These are phyloP conservation scores for Trametes coccinea DNA, from an alignment of 768 basidiomycete species.

Conservation along the genomic window DNA sequence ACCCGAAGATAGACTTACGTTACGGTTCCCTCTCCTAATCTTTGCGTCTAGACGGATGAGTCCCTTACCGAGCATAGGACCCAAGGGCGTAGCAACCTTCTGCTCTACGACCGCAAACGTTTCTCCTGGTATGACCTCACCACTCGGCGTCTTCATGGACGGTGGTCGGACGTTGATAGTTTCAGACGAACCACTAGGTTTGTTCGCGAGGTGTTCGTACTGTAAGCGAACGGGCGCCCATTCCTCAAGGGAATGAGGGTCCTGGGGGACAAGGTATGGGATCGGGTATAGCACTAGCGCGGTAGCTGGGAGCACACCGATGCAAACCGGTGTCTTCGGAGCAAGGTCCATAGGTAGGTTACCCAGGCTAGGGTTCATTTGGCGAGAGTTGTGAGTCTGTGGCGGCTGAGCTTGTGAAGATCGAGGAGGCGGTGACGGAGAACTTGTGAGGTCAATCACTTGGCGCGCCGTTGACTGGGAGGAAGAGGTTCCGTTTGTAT, in stretches of 20 bases:
- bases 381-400: slow-evolving; percentile 5
- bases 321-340: slow-evolving; percentile 84
- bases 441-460: slow-evolving; percentile 67
- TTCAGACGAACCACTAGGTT: slow-evolving; percentile 50
- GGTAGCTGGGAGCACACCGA: slow-evolving; percentile 80
- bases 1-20: slow-evolving; percentile 45
- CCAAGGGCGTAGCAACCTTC: slow-evolving; percentile 75
- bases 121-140: slow-evolving; percentile 60
- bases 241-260: slow-evolving; percentile 46
- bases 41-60: slow-evolving; percentile 80
- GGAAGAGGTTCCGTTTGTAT: slow-evolving; percentile 14
- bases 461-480: slow-evolving; percentile 39
- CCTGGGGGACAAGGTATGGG: slow-evolving; percentile 53
- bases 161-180: slow-evolving; percentile 81
- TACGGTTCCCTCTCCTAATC: slow-evolving; percentile 61
- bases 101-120: slow-evolving; percentile 85
- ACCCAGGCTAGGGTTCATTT: slow-evolving; percentile 8
- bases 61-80: slow-evolving; percentile 83
- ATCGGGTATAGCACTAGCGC: slow-evolving; percentile 86
- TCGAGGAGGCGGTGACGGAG: slow-evolving; percentile 31
- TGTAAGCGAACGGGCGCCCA: slow-evolving; percentile 72
- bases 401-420: slow-evolving; percentile 17
- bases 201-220: slow-evolving; percentile 65
- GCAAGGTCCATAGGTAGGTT: slow-evolving; percentile 58
- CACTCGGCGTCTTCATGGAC: slow-evolving; percentile 46